phyloP scores from a whole-genome alignment of 1,284 basidiomycete genomes.

The Trametes polyzona region DNA sequence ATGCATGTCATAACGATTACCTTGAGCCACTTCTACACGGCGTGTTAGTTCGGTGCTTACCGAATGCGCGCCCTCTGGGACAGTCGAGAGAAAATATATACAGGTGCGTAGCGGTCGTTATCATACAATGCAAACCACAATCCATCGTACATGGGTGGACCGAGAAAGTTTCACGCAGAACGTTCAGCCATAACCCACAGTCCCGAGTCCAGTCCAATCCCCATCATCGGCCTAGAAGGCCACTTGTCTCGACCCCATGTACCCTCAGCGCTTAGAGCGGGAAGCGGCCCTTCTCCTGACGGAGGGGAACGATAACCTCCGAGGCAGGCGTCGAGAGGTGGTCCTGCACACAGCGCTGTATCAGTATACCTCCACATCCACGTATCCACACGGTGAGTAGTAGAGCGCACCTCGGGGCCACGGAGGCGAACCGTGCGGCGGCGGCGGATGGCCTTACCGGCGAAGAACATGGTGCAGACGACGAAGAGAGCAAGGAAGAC shows the following conservation, averaged over 20 bases:
- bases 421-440: conserved; percentile 49
- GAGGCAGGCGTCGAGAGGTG: conserved; percentile 18
- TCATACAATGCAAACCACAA: background rate
- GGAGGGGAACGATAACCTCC: conserved; percentile 13
- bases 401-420: conserved; percentile 60
- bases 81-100: background rate
- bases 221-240: too few relatives aligned
- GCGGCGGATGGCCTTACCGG: conserved; percentile 44
- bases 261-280: conserved; percentile 12
- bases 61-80: background rate
- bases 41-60: background rate
- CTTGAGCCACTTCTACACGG: background rate
- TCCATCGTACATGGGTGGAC: background rate
- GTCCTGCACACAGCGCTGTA: conserved; percentile 2
- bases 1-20: background rate
- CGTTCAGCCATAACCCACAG: background rate
- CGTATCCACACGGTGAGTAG: too few relatives aligned
- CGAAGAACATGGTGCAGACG: conserved; percentile 43
- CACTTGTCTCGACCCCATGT: too few relatives aligned
- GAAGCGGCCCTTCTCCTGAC: conserved; percentile 13
- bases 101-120: background rate
- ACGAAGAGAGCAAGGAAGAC: conserved; percentile 46
- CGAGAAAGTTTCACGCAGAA: background rate
- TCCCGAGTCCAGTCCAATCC: background rate
- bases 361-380: too few relatives aligned